Evolutionary conservation across 2,329 filamentous ascomycete genomes (phyloP).

Genomic region (Cercospora brassicicola): DNA sequence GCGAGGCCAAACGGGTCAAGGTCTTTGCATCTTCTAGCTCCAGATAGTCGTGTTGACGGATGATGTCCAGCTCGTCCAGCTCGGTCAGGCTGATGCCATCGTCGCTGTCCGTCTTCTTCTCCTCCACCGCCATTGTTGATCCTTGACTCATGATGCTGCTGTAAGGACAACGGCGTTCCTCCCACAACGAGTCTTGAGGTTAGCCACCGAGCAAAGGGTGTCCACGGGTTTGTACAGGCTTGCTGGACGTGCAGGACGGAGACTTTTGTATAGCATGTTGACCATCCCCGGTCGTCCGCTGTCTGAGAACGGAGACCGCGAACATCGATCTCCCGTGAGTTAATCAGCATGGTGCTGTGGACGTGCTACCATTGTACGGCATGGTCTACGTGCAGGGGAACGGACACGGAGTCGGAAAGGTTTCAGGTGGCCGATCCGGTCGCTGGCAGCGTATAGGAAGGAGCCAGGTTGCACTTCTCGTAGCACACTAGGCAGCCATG

Average conservation of each 20-base stretch:
- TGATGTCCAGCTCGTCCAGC: neutral
- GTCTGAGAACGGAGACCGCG: neutral
- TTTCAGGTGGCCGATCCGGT: neutral
- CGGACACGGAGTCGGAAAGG: neutral
- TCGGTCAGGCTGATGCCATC: neutral
- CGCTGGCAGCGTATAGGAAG: neutral
- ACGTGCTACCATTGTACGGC: neutral
- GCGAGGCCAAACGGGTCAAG: conserved; percentile 3
- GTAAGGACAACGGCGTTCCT: neutral
- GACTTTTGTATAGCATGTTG: neutral
- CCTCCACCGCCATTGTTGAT: neutral
- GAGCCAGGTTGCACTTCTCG: neutral
- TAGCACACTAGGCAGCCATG: neutral
- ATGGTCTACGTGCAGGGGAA: neutral
- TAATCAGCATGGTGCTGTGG: neutral
- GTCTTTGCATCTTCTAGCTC: conserved; percentile 6
- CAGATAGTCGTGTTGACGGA: neutral
- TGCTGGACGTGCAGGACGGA: neutral
- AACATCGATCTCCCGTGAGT: neutral
- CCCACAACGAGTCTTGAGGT: neutral
- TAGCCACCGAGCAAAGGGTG: neutral
- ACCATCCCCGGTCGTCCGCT: neutral
- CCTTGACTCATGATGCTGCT: neutral
- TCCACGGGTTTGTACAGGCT: neutral
- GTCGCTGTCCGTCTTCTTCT: neutral